Percentiles rank a stretch among this genome's conserved stretches.
Evolutionary conservation across 2,329 filamentous ascomycete species (phyloP).

Genomic region (Aureobasidium melanogenum): DNA sequence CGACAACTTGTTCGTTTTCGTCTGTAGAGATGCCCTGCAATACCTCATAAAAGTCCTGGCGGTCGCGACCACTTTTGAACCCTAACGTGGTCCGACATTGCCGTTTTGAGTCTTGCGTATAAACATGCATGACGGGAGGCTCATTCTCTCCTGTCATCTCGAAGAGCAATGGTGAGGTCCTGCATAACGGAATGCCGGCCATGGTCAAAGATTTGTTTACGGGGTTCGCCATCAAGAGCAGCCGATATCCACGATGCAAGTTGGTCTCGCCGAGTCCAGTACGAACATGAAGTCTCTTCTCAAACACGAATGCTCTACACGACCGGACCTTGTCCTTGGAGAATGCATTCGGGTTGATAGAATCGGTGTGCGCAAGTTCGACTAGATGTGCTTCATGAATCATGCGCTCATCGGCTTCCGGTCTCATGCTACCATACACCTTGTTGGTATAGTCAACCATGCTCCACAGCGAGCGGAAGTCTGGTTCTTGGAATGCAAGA

Average conservation of each 20-base stretch:
- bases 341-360: constrained; percentile 61
- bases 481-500: constrained; percentile 62
- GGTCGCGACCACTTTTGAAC: constrained; percentile 62
- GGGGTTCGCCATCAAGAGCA: constrained; percentile 69
- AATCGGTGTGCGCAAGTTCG: constrained; percentile 74
- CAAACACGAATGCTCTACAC: constrained; percentile 69
- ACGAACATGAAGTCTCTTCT: constrained; percentile 57
- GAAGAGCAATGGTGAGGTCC: constrained; percentile 63
- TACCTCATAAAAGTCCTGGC: constrained; percentile 61
- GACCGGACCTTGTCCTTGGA: constrained; percentile 63
- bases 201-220: constrained; percentile 69
- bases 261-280: constrained; percentile 64
- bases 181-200: constrained; percentile 60
- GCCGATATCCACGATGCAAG: constrained; percentile 69
- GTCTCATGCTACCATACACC: constrained; percentile 61
- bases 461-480: constrained; percentile 70
- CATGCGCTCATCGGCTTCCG: constrained; percentile 59
- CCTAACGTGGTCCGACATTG: constrained; percentile 68
- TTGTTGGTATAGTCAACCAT: constrained; percentile 79
- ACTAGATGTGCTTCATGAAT: constrained; percentile 62
- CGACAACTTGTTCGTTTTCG: constrained; percentile 59
- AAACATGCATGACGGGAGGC: constrained; percentile 60
- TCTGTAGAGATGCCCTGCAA: constrained; percentile 64
- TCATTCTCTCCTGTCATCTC: constrained; percentile 58
- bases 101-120: constrained; percentile 56